Base-by-base conservation (phyloP, 1,284 basidiomycete species). In the Thecaphora thlaspeos region DNA sequence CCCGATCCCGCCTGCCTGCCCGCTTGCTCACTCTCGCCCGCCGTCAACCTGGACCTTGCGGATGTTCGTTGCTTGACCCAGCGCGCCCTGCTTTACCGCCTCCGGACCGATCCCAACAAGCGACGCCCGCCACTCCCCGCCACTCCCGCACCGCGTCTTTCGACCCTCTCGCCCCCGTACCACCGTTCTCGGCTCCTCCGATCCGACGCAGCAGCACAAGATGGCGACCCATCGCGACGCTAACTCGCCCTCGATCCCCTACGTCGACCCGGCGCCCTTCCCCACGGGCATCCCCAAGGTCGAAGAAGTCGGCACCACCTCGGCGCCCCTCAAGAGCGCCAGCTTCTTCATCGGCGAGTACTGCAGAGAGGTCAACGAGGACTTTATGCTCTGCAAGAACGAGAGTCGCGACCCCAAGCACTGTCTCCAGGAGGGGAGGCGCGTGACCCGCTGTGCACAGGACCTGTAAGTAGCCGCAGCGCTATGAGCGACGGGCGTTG, bases 321-420 rank as follows among this genome's bases (percentile, higher is more conserved):
- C 91, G 66, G 95, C 88, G 48, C 95, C 95, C 4, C 82, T 98
- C 71, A 97, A 98, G 83, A 90, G 88, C 68, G 92, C 94, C 4
- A 88, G 90, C 14, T 98, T 97, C 85, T 97, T 97, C 82, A 88
- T 98, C 78, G 95, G 92, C 34, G 87, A 90, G 46, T 85, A 90
- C 79, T 98, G 94, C 85, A 90, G 91, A 81, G 89, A 91, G 57
- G 94, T 88, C 82, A 97, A 96, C 81, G 95, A 93, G 93, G 94
- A 99, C 82, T 98, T 97, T 77, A 96, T 99, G 91, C 88, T 97
- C 52, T 98, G 95, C 85, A 98, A 98, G 82, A 82, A 85, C 43
- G 92, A 97, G 82, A 88, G 85, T 78, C 83, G 84, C 51, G 87
- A 96, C 78, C 91, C 95, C 14, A 91, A 80, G 32, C 91, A 95